phyloP scores from a whole-genome alignment of 495 filamentous ascomycete species.

The Chaetomium cochliodes region DNA sequence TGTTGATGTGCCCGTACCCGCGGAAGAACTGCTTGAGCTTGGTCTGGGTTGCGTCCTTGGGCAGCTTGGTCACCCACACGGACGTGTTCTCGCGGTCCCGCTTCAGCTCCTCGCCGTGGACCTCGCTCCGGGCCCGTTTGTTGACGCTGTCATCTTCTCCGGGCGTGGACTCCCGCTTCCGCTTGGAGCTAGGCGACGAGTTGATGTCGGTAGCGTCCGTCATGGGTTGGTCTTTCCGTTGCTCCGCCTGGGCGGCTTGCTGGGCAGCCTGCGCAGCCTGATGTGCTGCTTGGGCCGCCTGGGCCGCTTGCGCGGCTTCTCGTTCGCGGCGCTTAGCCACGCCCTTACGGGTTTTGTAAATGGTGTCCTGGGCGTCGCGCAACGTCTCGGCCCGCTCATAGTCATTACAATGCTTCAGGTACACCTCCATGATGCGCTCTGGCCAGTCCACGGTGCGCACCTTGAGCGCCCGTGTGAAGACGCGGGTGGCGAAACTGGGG shows the following conservation, averaged over 20 bases:
- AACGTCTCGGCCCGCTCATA: constrained; percentile 75
- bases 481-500: constrained; percentile 65
- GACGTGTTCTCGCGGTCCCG: constrained; percentile 89
- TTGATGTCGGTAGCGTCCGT: constrained; percentile 26
- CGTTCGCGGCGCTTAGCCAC: constrained; percentile 64
- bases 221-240: constrained; percentile 34
- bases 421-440: constrained; percentile 81
- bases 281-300: constrained; percentile 54
- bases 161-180: constrained; percentile 60
- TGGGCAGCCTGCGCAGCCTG: constrained; percentile 33
- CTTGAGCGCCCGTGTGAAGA: constrained; percentile 71
- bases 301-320: constrained; percentile 63
- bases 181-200: constrained; percentile 53
- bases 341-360: constrained; percentile 61
- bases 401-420: constrained; percentile 80
- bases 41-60: constrained; percentile 63
- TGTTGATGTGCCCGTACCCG: constrained; percentile 81
- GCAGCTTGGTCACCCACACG: constrained; percentile 74
- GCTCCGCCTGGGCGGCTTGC: constrained; percentile 29
- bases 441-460: constrained; percentile 81
- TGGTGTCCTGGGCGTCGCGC: constrained; percentile 65
- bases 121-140: constrained; percentile 59
- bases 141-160: constrained; percentile 48
- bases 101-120: constrained; percentile 51
- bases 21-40: constrained; percentile 85